Evolutionary conservation across 164 flowering plant genomes (phyloP).

Genomic region (Dillenia suffruticosa): DNA sequence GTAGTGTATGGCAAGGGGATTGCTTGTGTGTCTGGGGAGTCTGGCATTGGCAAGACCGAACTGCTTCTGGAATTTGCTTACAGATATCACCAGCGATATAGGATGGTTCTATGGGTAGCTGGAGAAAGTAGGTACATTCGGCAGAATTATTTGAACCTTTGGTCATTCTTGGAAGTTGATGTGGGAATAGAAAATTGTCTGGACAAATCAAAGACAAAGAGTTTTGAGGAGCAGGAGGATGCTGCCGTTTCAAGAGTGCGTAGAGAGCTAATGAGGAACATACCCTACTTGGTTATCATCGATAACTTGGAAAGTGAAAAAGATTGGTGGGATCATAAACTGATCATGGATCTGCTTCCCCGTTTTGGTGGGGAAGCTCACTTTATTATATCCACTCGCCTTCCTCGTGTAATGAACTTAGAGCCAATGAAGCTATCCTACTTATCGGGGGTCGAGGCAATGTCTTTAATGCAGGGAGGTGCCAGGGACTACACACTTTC

Average conservation of each 20-base stretch:
- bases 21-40: constrained; percentile 88
- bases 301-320: constrained; percentile 93
- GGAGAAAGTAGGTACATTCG: constrained; percentile 85
- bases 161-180: constrained; percentile 74
- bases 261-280: constrained; percentile 85
- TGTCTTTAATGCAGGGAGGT: constrained; percentile 76
- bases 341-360: constrained; percentile 91
- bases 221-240: constrained; percentile 92
- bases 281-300: constrained; percentile 81
- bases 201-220: constrained; percentile 56
- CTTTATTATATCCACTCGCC: constrained; percentile 75
- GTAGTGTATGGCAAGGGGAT: constrained; percentile 84
- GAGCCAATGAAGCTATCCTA: constrained; percentile 85
- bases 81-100: constrained; percentile 75
- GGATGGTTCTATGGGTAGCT: constrained; percentile 92
- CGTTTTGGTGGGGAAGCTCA: constrained; percentile 94
- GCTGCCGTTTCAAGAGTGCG: constrained; percentile 68
- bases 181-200: constrained; percentile 59
- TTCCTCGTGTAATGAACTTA: constrained; percentile 69
- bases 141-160: constrained; percentile 80
- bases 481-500: constrained; percentile 48
- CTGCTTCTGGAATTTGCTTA: constrained; percentile 87
- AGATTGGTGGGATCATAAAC: constrained; percentile 94
- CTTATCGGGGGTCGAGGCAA: constrained; percentile 86
- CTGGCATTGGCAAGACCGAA: constrained; percentile 95